These are phyloP conservation scores for Cruciata laevipes DNA, from an alignment of 257 asterid species.

Conservation along the genomic window DNA sequence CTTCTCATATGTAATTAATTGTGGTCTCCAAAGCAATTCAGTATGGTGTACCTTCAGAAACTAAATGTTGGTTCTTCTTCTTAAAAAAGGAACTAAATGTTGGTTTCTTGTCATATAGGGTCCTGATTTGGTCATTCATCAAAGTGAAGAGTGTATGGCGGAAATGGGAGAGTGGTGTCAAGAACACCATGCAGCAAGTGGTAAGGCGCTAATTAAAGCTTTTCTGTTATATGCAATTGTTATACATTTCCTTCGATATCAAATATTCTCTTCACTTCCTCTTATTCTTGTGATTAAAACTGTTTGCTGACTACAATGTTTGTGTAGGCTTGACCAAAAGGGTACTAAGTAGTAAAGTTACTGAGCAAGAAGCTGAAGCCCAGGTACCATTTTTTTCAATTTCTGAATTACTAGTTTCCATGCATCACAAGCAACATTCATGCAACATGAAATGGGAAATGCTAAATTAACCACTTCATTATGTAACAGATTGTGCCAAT, in stretches of 20 bases:
- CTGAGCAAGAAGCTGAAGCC: conserved; percentile 79
- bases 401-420: not conserved
- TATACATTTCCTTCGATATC: not conserved
- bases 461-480: not conserved
- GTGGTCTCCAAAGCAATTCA: not conserved
- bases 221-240: conserved; percentile 5
- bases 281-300: conserved; percentile 1
- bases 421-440: conserved; percentile 2
- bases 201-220: conserved; percentile 31
- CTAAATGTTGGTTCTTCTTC: conserved; percentile 11
- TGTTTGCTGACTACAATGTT: not conserved
- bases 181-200: conserved; percentile 80
- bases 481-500: not conserved
- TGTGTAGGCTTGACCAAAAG: conserved; percentile 70
- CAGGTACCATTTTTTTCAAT: conserved; percentile 43
- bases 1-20: not conserved
- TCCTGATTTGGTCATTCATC: conserved; percentile 88
- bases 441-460: not conserved
- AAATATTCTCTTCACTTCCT: conserved; percentile 9
- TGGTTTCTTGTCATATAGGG: conserved; percentile 39
- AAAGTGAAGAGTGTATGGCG: conserved; percentile 70
- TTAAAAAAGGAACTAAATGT: conserved; percentile 10
- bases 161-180: conserved; percentile 98
- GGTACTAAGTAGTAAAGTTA: conserved; percentile 72
- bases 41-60: not conserved